These are phyloP conservation scores for Paramecium sonneborni DNA, from an alignment of 73 alveolate genomes.

Conservation along the genomic window DNA sequence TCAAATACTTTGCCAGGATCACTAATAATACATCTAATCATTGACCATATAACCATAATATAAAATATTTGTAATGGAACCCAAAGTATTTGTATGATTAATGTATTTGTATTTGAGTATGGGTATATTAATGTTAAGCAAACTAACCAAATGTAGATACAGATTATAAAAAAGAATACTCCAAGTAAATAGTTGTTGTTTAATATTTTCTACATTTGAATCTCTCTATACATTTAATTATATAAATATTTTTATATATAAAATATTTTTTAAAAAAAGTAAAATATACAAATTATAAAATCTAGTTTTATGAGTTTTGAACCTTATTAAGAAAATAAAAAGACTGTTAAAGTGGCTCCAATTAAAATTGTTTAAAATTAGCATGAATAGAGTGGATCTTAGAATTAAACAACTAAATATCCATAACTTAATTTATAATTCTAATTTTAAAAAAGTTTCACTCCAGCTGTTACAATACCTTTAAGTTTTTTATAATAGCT, in stretches of 20 bases:
- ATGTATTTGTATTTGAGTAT: neutral
- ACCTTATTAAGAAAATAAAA: neutral
- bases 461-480: constrained; percentile 44
- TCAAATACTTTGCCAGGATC: constrained; percentile 75
- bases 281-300: neutral
- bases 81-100: neutral
- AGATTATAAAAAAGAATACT: neutral
- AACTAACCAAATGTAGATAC: neutral
- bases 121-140: neutral
- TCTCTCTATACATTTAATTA: constrained; percentile 31
- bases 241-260: neutral
- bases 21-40: constrained; percentile 77
- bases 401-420: neutral
- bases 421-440: neutral
- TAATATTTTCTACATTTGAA: neutral
- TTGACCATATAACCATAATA: constrained; percentile 77
- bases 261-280: neutral
- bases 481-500: constrained; percentile 15
- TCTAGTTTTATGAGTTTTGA: constrained; percentile 21
- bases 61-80: constrained; percentile 65
- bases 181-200: neutral
- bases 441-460: neutral
- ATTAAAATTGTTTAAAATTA: neutral
- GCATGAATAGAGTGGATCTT: neutral
- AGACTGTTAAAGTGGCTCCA: neutral